A percentile compares a stretch with the other conserved stretches of the same genome.
These are phyloP conservation scores for Phytophthora lateralis DNA, from an alignment of 352 stramenopile genomes.

Conservation along the genomic window DNA sequence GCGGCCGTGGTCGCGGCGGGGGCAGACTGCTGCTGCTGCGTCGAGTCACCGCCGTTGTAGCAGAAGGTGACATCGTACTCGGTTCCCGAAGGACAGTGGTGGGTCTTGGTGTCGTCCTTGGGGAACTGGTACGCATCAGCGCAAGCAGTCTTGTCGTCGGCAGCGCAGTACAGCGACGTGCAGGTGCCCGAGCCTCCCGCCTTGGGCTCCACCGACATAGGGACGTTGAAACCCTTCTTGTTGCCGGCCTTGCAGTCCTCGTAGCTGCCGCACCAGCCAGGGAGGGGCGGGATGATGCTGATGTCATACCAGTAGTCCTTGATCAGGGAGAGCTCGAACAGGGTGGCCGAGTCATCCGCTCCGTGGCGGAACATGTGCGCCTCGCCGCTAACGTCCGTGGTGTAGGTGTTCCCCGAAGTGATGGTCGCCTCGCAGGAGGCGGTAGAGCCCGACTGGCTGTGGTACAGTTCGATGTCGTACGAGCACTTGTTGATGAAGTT, in stretches of 20 bases:
- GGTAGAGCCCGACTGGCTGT: conserved; percentile 38
- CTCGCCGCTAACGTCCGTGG: conserved; percentile 24
- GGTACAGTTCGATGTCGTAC: conserved; percentile 41
- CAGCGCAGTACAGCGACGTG: conserved; percentile 35
- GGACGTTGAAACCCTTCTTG: conserved; percentile 62
- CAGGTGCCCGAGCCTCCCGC: conserved; percentile 32
- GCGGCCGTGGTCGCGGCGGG: conserved; percentile 2
- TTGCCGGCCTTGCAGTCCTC: conserved; percentile 40
- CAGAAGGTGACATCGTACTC: conserved; percentile 67
- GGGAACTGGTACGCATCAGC: conserved; percentile 68
- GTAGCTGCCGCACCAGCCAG: conserved; percentile 38
- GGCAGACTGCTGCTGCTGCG: conserved; percentile 13
- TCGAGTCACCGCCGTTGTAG: conserved; percentile 23
- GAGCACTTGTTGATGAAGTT: conserved; percentile 57
- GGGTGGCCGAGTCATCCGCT: conserved; percentile 38
- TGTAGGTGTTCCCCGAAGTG: conserved; percentile 15
- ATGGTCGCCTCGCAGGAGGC: conserved; percentile 31
- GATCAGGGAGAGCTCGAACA: conserved; percentile 40
- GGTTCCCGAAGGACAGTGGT: conserved; percentile 46
- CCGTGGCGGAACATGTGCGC: conserved; percentile 64
- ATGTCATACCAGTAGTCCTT: conserved; percentile 59
- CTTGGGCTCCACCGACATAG: conserved; percentile 50
- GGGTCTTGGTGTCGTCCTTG: conserved; percentile 69
- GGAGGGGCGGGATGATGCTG: conserved; percentile 58
- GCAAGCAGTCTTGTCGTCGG: conserved; percentile 36